Evolutionary conservation across 495 filamentous ascomycete genomes (phyloP).

Genomic region (Rhizodiscina lignyota): DNA sequence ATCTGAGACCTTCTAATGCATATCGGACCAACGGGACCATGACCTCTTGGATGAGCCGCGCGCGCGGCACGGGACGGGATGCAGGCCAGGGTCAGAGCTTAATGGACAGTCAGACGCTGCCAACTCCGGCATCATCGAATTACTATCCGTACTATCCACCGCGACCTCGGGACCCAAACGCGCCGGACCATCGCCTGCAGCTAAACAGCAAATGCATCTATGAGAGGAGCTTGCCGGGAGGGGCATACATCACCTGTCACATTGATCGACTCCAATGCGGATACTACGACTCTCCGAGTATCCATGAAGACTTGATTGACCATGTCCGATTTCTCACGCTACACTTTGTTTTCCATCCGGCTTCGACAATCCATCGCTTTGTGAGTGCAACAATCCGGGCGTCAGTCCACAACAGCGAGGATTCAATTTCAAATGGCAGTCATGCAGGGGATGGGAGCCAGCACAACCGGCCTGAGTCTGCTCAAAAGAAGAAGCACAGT

Average conservation of each 20-base stretch:
- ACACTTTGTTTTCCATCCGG: constrained; percentile 32
- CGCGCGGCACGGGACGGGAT: too few relatives aligned
- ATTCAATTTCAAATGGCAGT: constrained; percentile 27
- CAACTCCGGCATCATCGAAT: too few relatives aligned
- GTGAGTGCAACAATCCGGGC: constrained; percentile 20
- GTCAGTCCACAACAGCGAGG: background rate
- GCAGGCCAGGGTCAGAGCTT: too few relatives aligned
- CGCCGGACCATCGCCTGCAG: constrained; percentile 25
- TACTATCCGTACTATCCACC: too few relatives aligned
- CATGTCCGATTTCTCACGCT: constrained; percentile 35
- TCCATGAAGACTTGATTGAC: constrained; percentile 28
- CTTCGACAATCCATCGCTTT: too few relatives aligned
- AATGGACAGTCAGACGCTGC: too few relatives aligned
- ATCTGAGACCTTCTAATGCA: too few relatives aligned
- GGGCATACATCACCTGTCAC: constrained; percentile 34
- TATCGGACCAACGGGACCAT: too few relatives aligned
- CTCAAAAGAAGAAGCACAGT: too few relatives aligned
- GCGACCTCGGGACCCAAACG: constrained; percentile 8
- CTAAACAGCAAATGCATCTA: constrained; percentile 33
- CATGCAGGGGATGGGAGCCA: constrained; percentile 18
- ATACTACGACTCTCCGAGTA: constrained; percentile 24
- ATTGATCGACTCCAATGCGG: constrained; percentile 35
- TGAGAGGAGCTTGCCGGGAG: constrained; percentile 30
- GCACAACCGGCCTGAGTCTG: constrained; percentile 13
- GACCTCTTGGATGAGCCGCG: too few relatives aligned